Percentiles rank a stretch among this genome's conserved stretches.
Evolutionary conservation across 495 filamentous ascomycete species (phyloP).

Genomic region (Xylaria intraflava): DNA sequence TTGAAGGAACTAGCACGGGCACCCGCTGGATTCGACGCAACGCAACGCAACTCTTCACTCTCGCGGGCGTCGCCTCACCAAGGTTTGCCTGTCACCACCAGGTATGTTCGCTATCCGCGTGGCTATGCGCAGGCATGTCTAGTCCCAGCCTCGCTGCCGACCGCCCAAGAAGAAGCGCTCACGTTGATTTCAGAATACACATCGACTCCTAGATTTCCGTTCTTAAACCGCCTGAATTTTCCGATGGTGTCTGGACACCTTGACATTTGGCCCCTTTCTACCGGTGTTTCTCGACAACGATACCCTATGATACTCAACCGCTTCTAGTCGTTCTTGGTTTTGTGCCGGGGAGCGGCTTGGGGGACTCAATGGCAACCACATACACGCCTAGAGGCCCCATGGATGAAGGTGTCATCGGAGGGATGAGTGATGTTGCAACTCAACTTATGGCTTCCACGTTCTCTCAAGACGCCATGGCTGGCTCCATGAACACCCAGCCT

Average conservation of each 20-base stretch:
- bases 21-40: neutral
- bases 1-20: slow-evolving; percentile 7
- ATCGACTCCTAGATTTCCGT: neutral
- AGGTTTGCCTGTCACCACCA: neutral
- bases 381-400: slow-evolving; percentile 31
- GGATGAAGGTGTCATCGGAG: slow-evolving; percentile 22
- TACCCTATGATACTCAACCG: slow-evolving; percentile 35
- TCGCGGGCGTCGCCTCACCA: neutral
- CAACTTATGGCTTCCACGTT: slow-evolving; percentile 15
- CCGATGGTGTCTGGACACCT: slow-evolving; percentile 3
- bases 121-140: neutral
- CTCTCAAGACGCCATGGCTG: slow-evolving; percentile 14
- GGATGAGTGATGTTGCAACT: slow-evolving; percentile 23
- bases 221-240: neutral
- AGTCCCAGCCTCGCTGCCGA: neutral
- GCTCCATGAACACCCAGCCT: slow-evolving; percentile 19
- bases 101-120: neutral
- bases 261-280: slow-evolving; percentile 5
- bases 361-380: slow-evolving; percentile 39
- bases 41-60: neutral
- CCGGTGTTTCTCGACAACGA: neutral
- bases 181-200: neutral
- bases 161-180: neutral
- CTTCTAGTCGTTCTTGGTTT: slow-evolving; percentile 33
- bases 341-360: slow-evolving; percentile 44